phyloP scores from a whole-genome alignment of 768 basidiomycete genomes.

The Pluteus cervinus region DNA sequence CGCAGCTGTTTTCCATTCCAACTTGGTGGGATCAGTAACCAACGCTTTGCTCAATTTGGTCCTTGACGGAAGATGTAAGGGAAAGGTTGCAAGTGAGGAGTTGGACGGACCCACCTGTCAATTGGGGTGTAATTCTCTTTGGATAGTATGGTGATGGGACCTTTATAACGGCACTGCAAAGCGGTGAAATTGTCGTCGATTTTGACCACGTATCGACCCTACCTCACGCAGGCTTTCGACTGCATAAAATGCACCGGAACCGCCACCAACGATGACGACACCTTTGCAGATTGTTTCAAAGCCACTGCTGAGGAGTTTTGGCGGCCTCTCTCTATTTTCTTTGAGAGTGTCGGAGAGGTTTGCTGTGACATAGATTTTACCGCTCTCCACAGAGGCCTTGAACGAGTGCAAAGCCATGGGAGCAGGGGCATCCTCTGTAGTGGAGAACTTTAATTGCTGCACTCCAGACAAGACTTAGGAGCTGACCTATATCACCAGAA shows the following conservation, averaged over 20 bases:
- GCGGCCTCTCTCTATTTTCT: slow-evolving; percentile 58
- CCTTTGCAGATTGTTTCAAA: slow-evolving; percentile 48
- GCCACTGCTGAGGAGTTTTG: slow-evolving; percentile 45
- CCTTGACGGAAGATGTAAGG: slow-evolving; percentile 28
- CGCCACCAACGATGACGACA: slow-evolving; percentile 83
- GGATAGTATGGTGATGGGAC: slow-evolving; percentile 74
- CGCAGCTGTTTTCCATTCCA: slow-evolving; percentile 65
- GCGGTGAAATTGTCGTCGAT: background rate
- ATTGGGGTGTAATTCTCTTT: slow-evolving; percentile 78
- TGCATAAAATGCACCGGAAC: slow-evolving; percentile 69
- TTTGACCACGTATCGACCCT: slow-evolving; percentile 5
- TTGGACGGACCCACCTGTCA: slow-evolving; percentile 50
- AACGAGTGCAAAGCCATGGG: slow-evolving; percentile 76
- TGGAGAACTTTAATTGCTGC: slow-evolving; percentile 3
- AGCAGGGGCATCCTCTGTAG: slow-evolving; percentile 82
- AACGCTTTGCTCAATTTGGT: slow-evolving; percentile 89
- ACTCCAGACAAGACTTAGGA: background rate
- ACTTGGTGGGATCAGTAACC: slow-evolving; percentile 68
- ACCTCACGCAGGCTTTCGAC: slow-evolving; percentile 83
- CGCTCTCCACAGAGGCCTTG: slow-evolving; percentile 56
- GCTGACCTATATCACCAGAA: slow-evolving; percentile 73
- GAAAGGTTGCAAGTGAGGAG: slow-evolving; percentile 4
- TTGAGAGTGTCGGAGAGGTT: slow-evolving; percentile 54
- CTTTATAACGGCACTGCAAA: slow-evolving; percentile 65
- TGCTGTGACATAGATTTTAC: slow-evolving; percentile 78